These are phyloP conservation scores for Myxozyma neotropica DNA, from an alignment of 805 yeast genomes.

Conservation along the genomic window DNA sequence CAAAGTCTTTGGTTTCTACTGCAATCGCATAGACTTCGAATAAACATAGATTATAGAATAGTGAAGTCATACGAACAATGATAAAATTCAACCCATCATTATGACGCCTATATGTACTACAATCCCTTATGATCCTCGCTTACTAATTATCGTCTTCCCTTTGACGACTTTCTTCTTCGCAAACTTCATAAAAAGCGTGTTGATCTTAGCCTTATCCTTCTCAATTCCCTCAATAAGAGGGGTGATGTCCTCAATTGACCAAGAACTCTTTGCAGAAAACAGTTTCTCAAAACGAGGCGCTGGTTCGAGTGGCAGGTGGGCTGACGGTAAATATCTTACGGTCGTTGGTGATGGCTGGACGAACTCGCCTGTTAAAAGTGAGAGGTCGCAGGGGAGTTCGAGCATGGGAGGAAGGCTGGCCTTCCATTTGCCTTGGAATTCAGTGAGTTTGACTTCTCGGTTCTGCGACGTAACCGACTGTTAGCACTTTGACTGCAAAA, in stretches of 20 bases:
- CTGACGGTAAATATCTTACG: conserved; percentile 56
- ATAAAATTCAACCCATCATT: too few relatives aligned
- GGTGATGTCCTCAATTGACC: conserved; percentile 63
- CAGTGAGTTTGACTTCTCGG: conserved; percentile 5
- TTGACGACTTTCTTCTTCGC: conserved; percentile 53
- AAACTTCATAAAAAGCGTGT: conserved; percentile 62
- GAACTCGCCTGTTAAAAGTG: conserved; percentile 58
- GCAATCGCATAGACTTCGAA: neutral
- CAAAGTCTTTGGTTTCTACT: conserved; percentile 16
- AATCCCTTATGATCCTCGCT: conserved; percentile 27
- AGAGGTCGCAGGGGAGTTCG: conserved; percentile 63
- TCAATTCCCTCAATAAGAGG: conserved; percentile 68
- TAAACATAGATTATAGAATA: neutral
- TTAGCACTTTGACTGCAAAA: conserved; percentile 24
- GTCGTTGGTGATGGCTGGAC: conserved; percentile 50
- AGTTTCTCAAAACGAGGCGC: conserved; percentile 54
- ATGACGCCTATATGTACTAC: neutral
- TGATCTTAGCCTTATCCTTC: conserved; percentile 55
- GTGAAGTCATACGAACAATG: neutral
- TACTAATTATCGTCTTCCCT: conserved; percentile 18
- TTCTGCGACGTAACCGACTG: neutral
- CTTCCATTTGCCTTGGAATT: conserved; percentile 40
- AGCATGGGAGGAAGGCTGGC: conserved; percentile 47
- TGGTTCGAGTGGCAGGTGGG: conserved; percentile 53
- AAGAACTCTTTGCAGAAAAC: conserved; percentile 56